Conservation (phyloP, 176 grass and related monocot genomes). For the Thinopyrum elongatum region DNA sequence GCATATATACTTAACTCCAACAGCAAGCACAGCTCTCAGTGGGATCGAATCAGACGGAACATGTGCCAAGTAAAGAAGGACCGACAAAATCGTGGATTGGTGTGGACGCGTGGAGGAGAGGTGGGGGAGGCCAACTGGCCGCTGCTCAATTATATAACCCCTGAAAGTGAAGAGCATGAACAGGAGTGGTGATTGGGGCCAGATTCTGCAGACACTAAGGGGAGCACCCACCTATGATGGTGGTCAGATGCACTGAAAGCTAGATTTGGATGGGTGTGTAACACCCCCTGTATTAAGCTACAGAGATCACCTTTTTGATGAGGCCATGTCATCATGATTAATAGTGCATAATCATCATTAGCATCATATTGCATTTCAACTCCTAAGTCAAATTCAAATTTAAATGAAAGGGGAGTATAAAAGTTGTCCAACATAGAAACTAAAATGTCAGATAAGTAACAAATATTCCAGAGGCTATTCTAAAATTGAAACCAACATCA, state of each 20-base stretch:
- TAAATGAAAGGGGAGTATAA: too few relatives aligned
- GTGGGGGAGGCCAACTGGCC: too few relatives aligned
- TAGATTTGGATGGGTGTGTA: conserved; percentile 51
- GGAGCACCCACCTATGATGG: conserved; percentile 43
- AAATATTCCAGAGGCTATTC: too few relatives aligned
- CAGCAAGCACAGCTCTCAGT: conserved; percentile 25
- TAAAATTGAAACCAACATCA: too few relatives aligned
- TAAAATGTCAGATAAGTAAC: too few relatives aligned
- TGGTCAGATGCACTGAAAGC: conserved; percentile 49
- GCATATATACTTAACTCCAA: conserved; percentile 46
- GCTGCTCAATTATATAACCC: conserved; percentile 33
- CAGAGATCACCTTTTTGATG: too few relatives aligned
- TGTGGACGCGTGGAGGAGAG: conserved; percentile 11
- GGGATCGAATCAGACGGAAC: conserved; percentile 28
- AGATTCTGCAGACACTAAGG: conserved; percentile 53
- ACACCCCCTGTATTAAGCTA: too few relatives aligned
- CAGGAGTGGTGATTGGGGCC: conserved; percentile 42
- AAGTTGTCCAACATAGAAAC: too few relatives aligned
- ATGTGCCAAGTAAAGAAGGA: conserved; percentile 35
- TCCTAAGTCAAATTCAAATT: too few relatives aligned
- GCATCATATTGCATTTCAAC: too few relatives aligned
- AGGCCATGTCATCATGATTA: too few relatives aligned
- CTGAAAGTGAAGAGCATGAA: conserved; percentile 45
- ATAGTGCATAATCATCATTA: too few relatives aligned
- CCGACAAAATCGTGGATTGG: conserved; percentile 32